Evolutionary conservation across 1,284 basidiomycete genomes (phyloP).

Genomic region (Moesziomyces sp.): DNA sequence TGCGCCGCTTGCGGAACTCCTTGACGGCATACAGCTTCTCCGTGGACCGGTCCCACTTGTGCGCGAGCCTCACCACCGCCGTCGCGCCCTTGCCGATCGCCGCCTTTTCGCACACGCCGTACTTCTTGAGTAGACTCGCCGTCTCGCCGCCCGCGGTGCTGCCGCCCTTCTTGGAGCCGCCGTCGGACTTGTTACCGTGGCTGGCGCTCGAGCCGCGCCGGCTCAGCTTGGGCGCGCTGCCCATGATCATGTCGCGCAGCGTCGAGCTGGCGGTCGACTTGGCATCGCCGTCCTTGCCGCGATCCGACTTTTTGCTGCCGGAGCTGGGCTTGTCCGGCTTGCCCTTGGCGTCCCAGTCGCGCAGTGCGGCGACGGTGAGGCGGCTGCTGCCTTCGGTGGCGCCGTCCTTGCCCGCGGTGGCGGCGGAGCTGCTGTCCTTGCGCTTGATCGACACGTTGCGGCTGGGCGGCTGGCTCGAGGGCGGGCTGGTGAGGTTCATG

Average conservation of each 20-base stretch:
- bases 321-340: slow-evolving; percentile 38
- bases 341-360: slow-evolving; percentile 62
- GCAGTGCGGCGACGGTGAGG: slow-evolving; percentile 61
- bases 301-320: slow-evolving; percentile 47
- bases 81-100: slow-evolving; percentile 98
- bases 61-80: slow-evolving; percentile 92
- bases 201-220: slow-evolving; percentile 60
- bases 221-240: slow-evolving; percentile 61
- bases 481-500: slow-evolving; percentile 51
- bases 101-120: slow-evolving; percentile 94
- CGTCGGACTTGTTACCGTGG: slow-evolving; percentile 56
- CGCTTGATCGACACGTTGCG: slow-evolving; percentile 58
- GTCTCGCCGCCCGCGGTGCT: slow-evolving; percentile 56
- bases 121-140: slow-evolving; percentile 77
- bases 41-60: slow-evolving; percentile 96
- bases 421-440: slow-evolving; percentile 27
- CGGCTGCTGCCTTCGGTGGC: slow-evolving; percentile 38
- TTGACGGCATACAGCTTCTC: slow-evolving; percentile 99
- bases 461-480: slow-evolving; percentile 52
- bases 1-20: slow-evolving; percentile 97
- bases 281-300: slow-evolving; percentile 56
- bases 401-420: slow-evolving; percentile 16
- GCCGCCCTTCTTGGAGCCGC: slow-evolving; percentile 56
- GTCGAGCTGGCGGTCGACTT: slow-evolving; percentile 61
- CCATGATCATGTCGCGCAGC: slow-evolving; percentile 66